Evolutionary conservation across 2,329 filamentous ascomycete species (phyloP).

Genomic region (Penicillium sp.): DNA sequence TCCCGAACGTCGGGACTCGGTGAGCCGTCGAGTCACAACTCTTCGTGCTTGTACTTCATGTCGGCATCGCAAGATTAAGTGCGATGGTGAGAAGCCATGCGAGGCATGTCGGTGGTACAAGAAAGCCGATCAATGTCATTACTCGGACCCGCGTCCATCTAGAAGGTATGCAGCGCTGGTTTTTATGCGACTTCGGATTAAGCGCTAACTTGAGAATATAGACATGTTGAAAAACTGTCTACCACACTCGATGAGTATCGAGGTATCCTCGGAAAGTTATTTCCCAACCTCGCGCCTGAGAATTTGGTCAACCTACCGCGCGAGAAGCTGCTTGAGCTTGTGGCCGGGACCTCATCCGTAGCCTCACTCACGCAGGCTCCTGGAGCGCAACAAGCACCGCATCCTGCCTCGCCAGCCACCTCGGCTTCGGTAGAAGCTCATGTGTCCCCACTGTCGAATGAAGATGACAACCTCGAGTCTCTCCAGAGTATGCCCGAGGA

Average conservation of each 20-base stretch:
- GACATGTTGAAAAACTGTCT: conserved; percentile 60
- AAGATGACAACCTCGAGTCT: conserved; percentile 59
- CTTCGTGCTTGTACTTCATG: conserved; percentile 71
- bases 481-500: conserved; percentile 77
- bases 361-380: conserved; percentile 20
- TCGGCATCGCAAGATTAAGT: conserved; percentile 80
- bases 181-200: conserved; percentile 18
- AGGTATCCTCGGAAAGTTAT: conserved; percentile 64
- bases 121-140: conserved; percentile 76
- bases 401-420: conserved; percentile 49
- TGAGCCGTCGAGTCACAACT: conserved; percentile 44
- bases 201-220: conserved; percentile 19
- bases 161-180: conserved; percentile 63
- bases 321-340: conserved; percentile 62
- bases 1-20: conserved; percentile 40
- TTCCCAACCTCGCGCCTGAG: conserved; percentile 61
- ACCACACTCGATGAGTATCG: conserved; percentile 69
- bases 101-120: conserved; percentile 82
- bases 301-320: conserved; percentile 58
- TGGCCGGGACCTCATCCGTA: conserved; percentile 37
- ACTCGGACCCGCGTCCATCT: conserved; percentile 79
- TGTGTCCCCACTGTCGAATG: conserved; percentile 47
- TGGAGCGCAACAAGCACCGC: conserved; percentile 29
- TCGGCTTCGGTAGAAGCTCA: conserved; percentile 52
- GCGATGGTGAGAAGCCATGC: conserved; percentile 79